These are phyloP conservation scores for Phellopilus nigrolimitatus DNA, from an alignment of 1,284 basidiomycete genomes.

Conservation along the genomic window DNA sequence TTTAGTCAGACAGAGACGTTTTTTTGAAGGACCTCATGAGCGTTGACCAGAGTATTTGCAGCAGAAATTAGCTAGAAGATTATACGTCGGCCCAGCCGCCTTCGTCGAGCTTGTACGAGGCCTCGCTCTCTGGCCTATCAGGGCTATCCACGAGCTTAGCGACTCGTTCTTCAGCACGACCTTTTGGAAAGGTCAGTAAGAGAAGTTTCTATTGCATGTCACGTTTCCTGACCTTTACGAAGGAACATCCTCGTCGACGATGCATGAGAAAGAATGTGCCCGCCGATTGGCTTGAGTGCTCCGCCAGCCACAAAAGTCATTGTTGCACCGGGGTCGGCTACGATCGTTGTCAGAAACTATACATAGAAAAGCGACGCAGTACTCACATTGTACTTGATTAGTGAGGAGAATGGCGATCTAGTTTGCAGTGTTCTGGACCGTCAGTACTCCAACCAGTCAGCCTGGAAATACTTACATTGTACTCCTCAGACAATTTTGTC, in stretches of 20 bases:
- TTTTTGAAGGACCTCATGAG: too few relatives aligned
- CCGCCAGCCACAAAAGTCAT: slow-evolving; percentile 92
- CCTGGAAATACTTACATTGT: slow-evolving; percentile 49
- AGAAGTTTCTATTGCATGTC: background rate
- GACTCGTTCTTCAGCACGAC: slow-evolving; percentile 89
- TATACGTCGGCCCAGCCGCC: slow-evolving; percentile 79
- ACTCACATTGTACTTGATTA: slow-evolving; percentile 85
- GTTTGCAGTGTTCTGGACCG: background rate
- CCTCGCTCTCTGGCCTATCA: slow-evolving; percentile 88
- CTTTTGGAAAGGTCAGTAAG: slow-evolving; percentile 33
- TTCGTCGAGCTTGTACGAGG: slow-evolving; percentile 86
- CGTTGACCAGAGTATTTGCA: too few relatives aligned
- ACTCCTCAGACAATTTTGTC: slow-evolving; percentile 88
- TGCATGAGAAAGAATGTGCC: slow-evolving; percentile 83
- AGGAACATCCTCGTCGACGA: slow-evolving; percentile 81
- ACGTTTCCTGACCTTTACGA: slow-evolving; percentile 79
- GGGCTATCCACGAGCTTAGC: slow-evolving; percentile 95
- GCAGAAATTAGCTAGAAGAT: slow-evolving; percentile 15
- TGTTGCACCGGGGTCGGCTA: slow-evolving; percentile 89
- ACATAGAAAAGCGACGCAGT: slow-evolving; percentile 1
- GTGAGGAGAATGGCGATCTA: slow-evolving; percentile 85
- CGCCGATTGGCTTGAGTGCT: slow-evolving; percentile 82
- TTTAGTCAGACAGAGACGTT: too few relatives aligned
- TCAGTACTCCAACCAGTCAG: background rate
- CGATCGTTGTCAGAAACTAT: slow-evolving; percentile 22